phyloP scores from a whole-genome alignment of 805 yeast species.

The Isabelozyma gotoi region DNA sequence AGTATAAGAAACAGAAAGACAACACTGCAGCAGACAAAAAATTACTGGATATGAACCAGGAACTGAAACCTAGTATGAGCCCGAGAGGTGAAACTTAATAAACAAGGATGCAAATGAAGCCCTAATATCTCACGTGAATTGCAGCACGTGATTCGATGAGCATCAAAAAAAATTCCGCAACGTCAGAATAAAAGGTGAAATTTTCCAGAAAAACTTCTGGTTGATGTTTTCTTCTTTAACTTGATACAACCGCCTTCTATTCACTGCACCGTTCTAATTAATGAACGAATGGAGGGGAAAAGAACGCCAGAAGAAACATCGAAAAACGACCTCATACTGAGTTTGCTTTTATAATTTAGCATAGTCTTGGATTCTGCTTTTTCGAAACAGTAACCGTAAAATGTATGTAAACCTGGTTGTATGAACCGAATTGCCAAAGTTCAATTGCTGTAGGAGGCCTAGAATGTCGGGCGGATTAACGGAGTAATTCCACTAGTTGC shows the following conservation, averaged over 20 bases:
- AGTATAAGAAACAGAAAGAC: background rate
- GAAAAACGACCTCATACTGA: conserved; percentile 36
- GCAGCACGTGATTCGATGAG: background rate
- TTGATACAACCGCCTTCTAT: conserved; percentile 40
- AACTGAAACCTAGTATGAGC: background rate
- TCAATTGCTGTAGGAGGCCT: background rate
- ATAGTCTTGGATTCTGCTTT: conserved; percentile 37
- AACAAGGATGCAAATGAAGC: background rate
- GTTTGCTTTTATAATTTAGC: conserved; percentile 18
- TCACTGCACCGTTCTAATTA: conserved; percentile 37
- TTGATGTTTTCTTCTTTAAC: conserved; percentile 17
- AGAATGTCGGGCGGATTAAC: too few relatives aligned
- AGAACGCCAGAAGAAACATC: conserved; percentile 28
- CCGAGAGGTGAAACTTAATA: background rate
- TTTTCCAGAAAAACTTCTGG: background rate
- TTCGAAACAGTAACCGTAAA: conserved; percentile 38
- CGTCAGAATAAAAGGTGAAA: conserved; percentile 2
- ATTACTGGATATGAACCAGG: background rate
- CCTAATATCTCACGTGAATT: background rate
- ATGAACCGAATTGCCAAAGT: background rate
- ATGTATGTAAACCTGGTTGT: too few relatives aligned
- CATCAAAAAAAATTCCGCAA: background rate
- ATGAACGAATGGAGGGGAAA: conserved; percentile 42
- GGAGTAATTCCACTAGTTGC: too few relatives aligned
- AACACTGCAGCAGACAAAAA: background rate